Percentiles rank a stretch among this genome's conserved stretches.
Evolutionary conservation across 1,139 yeast genomes (phyloP).

Genomic region (Geotrichum citri-aurantii): DNA sequence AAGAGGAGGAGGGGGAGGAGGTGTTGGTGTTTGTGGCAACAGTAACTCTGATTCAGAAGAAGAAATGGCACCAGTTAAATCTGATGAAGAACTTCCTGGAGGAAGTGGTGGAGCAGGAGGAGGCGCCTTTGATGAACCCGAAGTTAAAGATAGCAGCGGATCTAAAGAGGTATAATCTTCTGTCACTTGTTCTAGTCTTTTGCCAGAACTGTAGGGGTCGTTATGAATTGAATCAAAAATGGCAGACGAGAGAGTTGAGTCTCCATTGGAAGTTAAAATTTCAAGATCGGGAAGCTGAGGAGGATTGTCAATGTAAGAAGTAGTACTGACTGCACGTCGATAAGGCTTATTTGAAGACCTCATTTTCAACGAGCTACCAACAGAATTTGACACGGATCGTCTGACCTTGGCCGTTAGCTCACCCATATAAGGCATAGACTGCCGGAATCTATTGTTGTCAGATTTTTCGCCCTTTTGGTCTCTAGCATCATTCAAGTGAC

Average conservation of each 20-base stretch:
- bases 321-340: conserved; percentile 9
- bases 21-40: too few species aligned
- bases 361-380: background rate
- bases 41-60: conserved; percentile 38
- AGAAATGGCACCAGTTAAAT: conserved; percentile 17
- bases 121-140: background rate
- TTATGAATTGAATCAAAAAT: background rate
- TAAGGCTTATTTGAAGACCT: conserved; percentile 13
- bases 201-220: background rate
- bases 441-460: conserved; percentile 11
- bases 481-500: background rate
- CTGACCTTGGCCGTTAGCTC: conserved; percentile 16
- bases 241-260: background rate
- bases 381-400: conserved; percentile 17
- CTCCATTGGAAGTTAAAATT: background rate
- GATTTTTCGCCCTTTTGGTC: background rate
- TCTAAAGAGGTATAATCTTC: background rate
- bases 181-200: background rate
- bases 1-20: conserved; percentile 31
- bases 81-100: background rate
- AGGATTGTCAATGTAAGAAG: background rate
- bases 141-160: background rate
- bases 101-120: background rate
- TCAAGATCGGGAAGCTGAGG: background rate
- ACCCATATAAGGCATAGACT: conserved; percentile 14